Base-by-base conservation (phyloP, 1,284 basidiomycete species). In the Stygiomarasmius scandens region DNA sequence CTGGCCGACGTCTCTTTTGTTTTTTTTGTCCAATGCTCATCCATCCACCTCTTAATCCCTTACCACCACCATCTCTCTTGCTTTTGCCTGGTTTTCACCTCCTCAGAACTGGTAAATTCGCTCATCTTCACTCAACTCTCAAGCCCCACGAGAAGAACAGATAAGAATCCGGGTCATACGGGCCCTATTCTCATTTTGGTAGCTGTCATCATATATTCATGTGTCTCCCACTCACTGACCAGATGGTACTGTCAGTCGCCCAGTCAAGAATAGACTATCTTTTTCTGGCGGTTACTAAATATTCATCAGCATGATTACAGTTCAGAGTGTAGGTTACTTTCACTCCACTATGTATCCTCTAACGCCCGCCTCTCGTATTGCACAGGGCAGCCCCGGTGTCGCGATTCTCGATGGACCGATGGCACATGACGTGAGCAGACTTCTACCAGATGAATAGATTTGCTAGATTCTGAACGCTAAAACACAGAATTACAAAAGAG, bases 401-500 rank as follows among this genome's bases (percentile, higher is more conserved):
- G 58, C 56, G 49, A 47, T 51, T 41, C 38, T 55, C 14, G 69
- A 72, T 61, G 70, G 68, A 5, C 69, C 69, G 19, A 49, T 65
- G 32, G 60, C 64, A 41, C 58, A 65, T 29, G 70, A 73, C 49
- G 73, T 74, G 54, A 27, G 69, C 58, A 24, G 22, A n/a, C n/a
- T 20, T 8, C 43, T 44, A 5, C 22, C 12, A 45, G 22, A 47
- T 24, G 41, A 46, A 22, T 29, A 10, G 3, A 44, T 36, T 27
- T n/a, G n/a, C 19, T 55, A 46, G 43, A 53, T 51, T 34, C 55
- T 55, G 2, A 5, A 41, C 34, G 51, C 32, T 22, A n/a, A 58
- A 2, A 34, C 25, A 8, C 51, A 82, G 78, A 60, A 67, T 49
- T 78, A 72, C 58, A 87, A 86, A 66, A 72, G 85, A 54, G 86